Evolutionary conservation across 2,329 filamentous ascomycete species (phyloP).

Genomic region (Escovopsis sp.): DNA sequence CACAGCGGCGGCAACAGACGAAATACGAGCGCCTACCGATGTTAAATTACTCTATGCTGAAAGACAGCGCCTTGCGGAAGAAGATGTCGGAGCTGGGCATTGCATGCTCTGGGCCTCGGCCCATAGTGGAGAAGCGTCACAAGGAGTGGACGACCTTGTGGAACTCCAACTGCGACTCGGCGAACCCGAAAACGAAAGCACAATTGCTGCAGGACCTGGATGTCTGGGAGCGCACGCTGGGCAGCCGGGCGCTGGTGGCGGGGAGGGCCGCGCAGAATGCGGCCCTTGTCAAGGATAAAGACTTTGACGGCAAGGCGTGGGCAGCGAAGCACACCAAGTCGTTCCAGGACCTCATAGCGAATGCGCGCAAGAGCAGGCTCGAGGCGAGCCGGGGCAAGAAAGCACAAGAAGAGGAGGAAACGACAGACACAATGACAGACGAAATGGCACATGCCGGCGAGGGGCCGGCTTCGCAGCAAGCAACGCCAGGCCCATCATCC

Average conservation of each 20-base stretch:
- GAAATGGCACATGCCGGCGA: not conserved
- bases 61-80: slow-evolving; percentile 60
- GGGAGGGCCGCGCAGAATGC: slow-evolving; percentile 23
- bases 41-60: slow-evolving; percentile 78
- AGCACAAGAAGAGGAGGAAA: slow-evolving; percentile 7
- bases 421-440: not conserved
- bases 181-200: slow-evolving; percentile 50
- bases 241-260: slow-evolving; percentile 37
- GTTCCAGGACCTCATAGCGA: slow-evolving; percentile 68
- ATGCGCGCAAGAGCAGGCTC: slow-evolving; percentile 46
- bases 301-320: slow-evolving; percentile 73
- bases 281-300: slow-evolving; percentile 59
- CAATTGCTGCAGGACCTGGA: slow-evolving; percentile 70
- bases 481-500: too few relatives aligned
- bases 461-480: too few relatives aligned
- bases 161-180: slow-evolving; percentile 93
- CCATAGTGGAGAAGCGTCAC: slow-evolving; percentile 63
- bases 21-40: slow-evolving; percentile 54
- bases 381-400: slow-evolving; percentile 18
- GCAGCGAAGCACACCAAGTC: slow-evolving; percentile 55
- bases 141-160: slow-evolving; percentile 90
- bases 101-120: slow-evolving; percentile 50
- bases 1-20: slow-evolving; percentile 18
- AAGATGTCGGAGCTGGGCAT: slow-evolving; percentile 74
- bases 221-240: slow-evolving; percentile 74